A percentile compares a stretch with the other conserved stretches of the same genome.
phyloP scores from a whole-genome alignment of 371 early-diverging fungal genomes.

The Parasitella parasitica region DNA sequence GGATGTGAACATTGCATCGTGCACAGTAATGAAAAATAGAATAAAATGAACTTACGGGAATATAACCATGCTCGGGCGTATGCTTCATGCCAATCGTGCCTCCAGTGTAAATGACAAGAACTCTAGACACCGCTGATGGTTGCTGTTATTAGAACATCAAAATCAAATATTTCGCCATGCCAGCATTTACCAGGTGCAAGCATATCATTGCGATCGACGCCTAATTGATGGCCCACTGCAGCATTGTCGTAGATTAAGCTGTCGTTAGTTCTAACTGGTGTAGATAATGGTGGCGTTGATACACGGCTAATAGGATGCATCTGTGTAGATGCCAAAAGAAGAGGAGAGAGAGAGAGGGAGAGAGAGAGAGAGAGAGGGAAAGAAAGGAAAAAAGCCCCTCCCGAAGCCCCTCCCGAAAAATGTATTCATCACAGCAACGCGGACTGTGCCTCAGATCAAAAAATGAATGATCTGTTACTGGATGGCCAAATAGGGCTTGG shows the following conservation, averaged over 20 bases:
- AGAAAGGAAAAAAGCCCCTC: no score
- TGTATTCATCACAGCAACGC: no score
- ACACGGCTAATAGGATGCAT: not conserved
- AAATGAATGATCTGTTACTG: no score
- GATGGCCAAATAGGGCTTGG: no score
- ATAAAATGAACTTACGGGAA: constrained; percentile 56
- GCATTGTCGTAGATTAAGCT: constrained; percentile 38
- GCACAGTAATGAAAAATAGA: no score
- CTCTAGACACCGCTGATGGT: constrained; percentile 71
- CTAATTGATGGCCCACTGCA: constrained; percentile 48
- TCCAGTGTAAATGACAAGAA: constrained; percentile 91
- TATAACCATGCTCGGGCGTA: constrained; percentile 72
- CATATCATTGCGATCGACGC: constrained; percentile 52
- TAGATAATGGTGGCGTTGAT: not conserved
- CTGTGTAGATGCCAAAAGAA: not conserved
- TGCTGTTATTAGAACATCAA: not conserved
- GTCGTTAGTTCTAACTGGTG: not conserved
- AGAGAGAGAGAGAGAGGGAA: not conserved
- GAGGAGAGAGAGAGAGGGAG: not conserved
- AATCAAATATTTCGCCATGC: not conserved
- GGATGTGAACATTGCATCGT: no score
- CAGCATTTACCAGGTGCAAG: constrained; percentile 50
- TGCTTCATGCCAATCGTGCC: constrained; percentile 97
- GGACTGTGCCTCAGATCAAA: no score
- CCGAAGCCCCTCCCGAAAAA: no score